Evolutionary conservation across 352 stramenopile genomes (phyloP).

Genomic region (Phytophthora agathidicida): DNA sequence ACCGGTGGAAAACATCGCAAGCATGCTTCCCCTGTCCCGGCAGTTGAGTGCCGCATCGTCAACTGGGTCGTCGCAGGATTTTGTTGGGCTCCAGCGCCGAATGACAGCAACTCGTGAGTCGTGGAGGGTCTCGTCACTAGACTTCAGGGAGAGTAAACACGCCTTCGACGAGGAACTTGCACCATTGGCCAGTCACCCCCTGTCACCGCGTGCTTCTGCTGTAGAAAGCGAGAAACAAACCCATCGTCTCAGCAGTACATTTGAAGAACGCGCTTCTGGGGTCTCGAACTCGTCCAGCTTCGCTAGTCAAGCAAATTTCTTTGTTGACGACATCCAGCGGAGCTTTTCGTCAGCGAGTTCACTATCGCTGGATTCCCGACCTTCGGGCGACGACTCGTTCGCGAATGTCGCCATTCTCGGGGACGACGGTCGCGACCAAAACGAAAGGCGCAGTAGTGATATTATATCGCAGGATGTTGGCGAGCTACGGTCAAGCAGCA

Average conservation of each 20-base stretch:
- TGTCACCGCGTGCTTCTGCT: conserved; percentile 9
- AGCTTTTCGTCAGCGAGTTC: conserved; percentile 27
- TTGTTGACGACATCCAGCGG: conserved; percentile 38
- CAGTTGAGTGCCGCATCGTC: conserved; percentile 25
- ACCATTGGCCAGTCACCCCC: background rate
- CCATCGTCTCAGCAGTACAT: conserved; percentile 24
- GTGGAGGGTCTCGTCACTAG: conserved; percentile 26
- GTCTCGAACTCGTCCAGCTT: conserved; percentile 17
- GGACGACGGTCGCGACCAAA: conserved; percentile 22
- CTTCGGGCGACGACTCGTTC: conserved; percentile 38
- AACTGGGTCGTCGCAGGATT: conserved; percentile 10
- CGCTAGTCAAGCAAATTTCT: conserved; percentile 35
- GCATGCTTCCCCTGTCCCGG: conserved; percentile 11
- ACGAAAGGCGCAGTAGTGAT: conserved; percentile 32
- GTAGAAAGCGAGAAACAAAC: conserved; percentile 1
- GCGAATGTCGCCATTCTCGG: conserved; percentile 37
- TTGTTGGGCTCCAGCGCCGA: background rate
- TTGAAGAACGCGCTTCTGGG: conserved; percentile 20
- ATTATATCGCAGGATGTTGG: conserved; percentile 11
- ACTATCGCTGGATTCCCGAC: conserved; percentile 17
- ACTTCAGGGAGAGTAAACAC: conserved; percentile 30
- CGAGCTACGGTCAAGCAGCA: background rate
- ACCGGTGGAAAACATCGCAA: background rate
- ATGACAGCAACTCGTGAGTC: conserved; percentile 18
- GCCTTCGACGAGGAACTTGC: conserved; percentile 31